phyloP scores from a whole-genome alignment of 2,329 filamentous ascomycete species.

The Aureobasidium sp. region DNA sequence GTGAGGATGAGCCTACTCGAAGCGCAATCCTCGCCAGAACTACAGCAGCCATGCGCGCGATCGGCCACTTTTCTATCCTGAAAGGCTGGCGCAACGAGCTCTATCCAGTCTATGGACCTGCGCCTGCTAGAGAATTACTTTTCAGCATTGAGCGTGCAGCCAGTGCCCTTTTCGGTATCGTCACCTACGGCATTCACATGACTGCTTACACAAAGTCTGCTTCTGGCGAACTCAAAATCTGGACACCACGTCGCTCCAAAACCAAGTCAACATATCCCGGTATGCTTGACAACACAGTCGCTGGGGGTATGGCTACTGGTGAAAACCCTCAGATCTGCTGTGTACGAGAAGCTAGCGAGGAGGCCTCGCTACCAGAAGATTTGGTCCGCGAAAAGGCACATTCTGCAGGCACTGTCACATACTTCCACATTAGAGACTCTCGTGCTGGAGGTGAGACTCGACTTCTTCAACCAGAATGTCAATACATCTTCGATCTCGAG shows the following conservation, averaged over 20 bases:
- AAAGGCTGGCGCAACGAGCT: constrained; percentile 73
- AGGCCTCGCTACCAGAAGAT: constrained; percentile 69
- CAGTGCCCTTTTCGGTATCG: constrained; percentile 64
- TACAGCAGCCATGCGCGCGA: constrained; percentile 60
- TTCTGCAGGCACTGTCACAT: constrained; percentile 67
- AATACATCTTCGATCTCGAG: constrained; percentile 87
- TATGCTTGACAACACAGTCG: constrained; percentile 95
- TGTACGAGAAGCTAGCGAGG: constrained; percentile 80
- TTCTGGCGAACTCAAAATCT: constrained; percentile 60
- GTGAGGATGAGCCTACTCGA: constrained; percentile 55
- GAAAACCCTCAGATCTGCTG: constrained; percentile 76
- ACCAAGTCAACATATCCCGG: constrained; percentile 80
- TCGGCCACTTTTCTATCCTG: constrained; percentile 66
- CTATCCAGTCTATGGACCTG: constrained; percentile 65
- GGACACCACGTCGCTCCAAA: constrained; percentile 71
- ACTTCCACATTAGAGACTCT: constrained; percentile 72
- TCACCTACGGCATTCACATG: constrained; percentile 74
- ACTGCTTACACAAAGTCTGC: constrained; percentile 57
- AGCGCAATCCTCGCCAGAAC: constrained; percentile 53
- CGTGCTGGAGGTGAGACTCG: constrained; percentile 72
- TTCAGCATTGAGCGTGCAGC: constrained; percentile 74
- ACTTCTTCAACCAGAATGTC: constrained; percentile 80
- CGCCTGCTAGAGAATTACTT: constrained; percentile 52
- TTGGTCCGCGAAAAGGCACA: constrained; percentile 57
- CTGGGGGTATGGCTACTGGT: constrained; percentile 73